Conservation (phyloP, 768 basidiomycete species). For the Psilocybe cyanescens region DNA sequence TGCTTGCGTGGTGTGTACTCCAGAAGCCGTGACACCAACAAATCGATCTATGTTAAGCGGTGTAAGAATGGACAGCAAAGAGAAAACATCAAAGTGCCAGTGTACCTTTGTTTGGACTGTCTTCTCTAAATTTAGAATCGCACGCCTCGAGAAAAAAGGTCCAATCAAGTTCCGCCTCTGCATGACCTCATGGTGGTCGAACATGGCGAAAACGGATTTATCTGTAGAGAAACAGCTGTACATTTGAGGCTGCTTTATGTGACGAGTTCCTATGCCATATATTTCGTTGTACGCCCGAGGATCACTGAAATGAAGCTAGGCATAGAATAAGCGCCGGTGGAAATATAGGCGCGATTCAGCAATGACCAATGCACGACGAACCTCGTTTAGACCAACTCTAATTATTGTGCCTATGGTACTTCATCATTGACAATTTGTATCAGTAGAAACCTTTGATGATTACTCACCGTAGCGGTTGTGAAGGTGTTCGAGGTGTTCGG, state of each 20-base stretch:
- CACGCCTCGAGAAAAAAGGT: slow-evolving; percentile 43
- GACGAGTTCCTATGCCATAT: slow-evolving; percentile 39
- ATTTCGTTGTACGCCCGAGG: slow-evolving; percentile 43
- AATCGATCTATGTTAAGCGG: slow-evolving; percentile 31
- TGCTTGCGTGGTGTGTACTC: slow-evolving; percentile 23
- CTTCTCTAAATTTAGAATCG: slow-evolving; percentile 39
- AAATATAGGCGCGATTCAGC: neutral
- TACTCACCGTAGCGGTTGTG: slow-evolving; percentile 40
- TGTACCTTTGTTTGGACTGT: slow-evolving; percentile 36
- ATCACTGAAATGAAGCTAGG: slow-evolving; percentile 46
- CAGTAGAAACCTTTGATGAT: neutral
- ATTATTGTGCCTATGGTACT: slow-evolving; percentile 34
- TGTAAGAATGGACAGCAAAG: neutral
- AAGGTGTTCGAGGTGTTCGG: slow-evolving; percentile 36
- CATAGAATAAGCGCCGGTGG: slow-evolving; percentile 1
- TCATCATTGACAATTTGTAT: neutral
- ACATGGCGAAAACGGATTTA: slow-evolving; percentile 38
- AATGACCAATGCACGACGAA: slow-evolving; percentile 15
- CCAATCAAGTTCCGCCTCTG: slow-evolving; percentile 38
- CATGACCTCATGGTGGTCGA: slow-evolving; percentile 36
- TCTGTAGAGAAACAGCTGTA: slow-evolving; percentile 42
- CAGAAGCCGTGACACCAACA: slow-evolving; percentile 31
- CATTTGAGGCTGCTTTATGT: slow-evolving; percentile 38
- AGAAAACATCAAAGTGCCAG: neutral
- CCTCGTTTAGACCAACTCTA: slow-evolving; percentile 44